phyloP scores from a whole-genome alignment of 805 yeast species.

The Sugiyamaella boreocaroliniensis region DNA sequence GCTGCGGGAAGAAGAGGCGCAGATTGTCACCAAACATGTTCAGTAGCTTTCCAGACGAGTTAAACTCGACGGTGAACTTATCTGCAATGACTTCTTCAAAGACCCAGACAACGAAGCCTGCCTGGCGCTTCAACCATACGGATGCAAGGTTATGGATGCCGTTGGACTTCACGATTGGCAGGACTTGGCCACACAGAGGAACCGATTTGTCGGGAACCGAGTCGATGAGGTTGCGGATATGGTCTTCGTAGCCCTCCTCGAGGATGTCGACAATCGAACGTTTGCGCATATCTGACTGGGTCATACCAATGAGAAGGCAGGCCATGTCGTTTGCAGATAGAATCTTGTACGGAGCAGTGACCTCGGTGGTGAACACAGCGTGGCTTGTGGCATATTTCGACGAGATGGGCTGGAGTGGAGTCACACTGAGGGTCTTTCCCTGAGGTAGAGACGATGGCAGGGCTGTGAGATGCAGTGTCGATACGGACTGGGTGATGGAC shows the following conservation, averaged over 20 bases:
- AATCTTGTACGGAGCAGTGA: slow-evolving; percentile 69
- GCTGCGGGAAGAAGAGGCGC: slow-evolving; percentile 1
- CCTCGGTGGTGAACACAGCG: slow-evolving; percentile 76
- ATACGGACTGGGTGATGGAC: slow-evolving; percentile 34
- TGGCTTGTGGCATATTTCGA: slow-evolving; percentile 62
- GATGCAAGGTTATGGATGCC: slow-evolving; percentile 74
- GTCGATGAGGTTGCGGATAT: slow-evolving; percentile 3
- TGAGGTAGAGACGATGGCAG: slow-evolving; percentile 8
- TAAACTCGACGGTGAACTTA: slow-evolving; percentile 25
- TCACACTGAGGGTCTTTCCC: slow-evolving; percentile 37
- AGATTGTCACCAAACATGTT: slow-evolving; percentile 10
- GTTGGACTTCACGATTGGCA: slow-evolving; percentile 68
- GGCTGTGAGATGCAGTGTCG: slow-evolving; percentile 12
- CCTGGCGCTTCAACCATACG: slow-evolving; percentile 64
- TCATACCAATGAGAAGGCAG: slow-evolving; percentile 77
- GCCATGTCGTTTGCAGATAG: slow-evolving; percentile 87
- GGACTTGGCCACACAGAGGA: slow-evolving; percentile 60
- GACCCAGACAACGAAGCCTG: slow-evolving; percentile 64
- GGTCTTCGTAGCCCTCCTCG: slow-evolving; percentile 2
- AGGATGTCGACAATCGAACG: slow-evolving; percentile 65
- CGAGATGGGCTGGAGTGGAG: slow-evolving; percentile 45
- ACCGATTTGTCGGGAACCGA: slow-evolving; percentile 8
- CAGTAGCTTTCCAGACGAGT: slow-evolving; percentile 4
- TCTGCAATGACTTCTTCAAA: slow-evolving; percentile 64
- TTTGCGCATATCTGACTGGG: slow-evolving; percentile 53